A percentile compares a stretch with the other conserved stretches of the same genome.
These are phyloP conservation scores for Fusarium austroafricanum DNA, from an alignment of 2,329 filamentous ascomycete species.

Conservation along the genomic window DNA sequence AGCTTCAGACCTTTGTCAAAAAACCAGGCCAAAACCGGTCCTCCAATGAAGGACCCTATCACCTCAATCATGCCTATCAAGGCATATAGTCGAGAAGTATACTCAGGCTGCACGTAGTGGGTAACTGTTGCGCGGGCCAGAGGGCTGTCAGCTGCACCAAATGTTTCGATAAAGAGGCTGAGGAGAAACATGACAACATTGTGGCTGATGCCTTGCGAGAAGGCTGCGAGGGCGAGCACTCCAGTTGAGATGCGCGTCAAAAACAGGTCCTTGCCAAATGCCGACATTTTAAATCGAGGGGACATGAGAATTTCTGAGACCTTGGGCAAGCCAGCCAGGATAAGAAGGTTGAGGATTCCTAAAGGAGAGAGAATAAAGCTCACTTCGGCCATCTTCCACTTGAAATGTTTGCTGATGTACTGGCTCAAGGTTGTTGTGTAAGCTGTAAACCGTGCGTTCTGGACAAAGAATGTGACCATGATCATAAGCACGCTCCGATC, in stretches of 20 bases:
- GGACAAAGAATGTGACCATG: conserved; percentile 54
- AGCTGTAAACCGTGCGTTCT: conserved; percentile 51
- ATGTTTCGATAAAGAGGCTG: conserved; percentile 52
- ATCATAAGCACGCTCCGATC: conserved; percentile 53
- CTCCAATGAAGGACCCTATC: conserved; percentile 54
- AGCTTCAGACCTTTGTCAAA: conserved; percentile 53
- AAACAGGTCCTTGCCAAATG: conserved; percentile 54
- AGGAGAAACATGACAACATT: conserved; percentile 51
- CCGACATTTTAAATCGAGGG: conserved; percentile 49
- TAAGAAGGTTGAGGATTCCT: conserved; percentile 53
- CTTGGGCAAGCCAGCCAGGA: conserved; percentile 53
- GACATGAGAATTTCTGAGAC: conserved; percentile 50
- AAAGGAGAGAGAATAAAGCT: conserved; percentile 56
- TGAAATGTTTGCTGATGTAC: conserved; percentile 59
- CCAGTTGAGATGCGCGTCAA: conserved; percentile 51
- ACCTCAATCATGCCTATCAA: conserved; percentile 56
- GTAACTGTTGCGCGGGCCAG: conserved; percentile 56
- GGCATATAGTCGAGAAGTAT: conserved; percentile 56
- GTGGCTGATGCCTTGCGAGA: conserved; percentile 52
- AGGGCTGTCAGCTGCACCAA: conserved; percentile 55
- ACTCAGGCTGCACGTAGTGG: conserved; percentile 52
- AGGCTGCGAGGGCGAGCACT: conserved; percentile 48
- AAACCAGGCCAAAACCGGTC: conserved; percentile 54
- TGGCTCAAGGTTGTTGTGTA: conserved; percentile 54
- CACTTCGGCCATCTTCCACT: conserved; percentile 56